Percentiles rank a stretch among this genome's conserved stretches.
These are phyloP conservation scores for Macrophomina phaseolina DNA, from an alignment of 2,329 filamentous ascomycete species.

Conservation along the genomic window DNA sequence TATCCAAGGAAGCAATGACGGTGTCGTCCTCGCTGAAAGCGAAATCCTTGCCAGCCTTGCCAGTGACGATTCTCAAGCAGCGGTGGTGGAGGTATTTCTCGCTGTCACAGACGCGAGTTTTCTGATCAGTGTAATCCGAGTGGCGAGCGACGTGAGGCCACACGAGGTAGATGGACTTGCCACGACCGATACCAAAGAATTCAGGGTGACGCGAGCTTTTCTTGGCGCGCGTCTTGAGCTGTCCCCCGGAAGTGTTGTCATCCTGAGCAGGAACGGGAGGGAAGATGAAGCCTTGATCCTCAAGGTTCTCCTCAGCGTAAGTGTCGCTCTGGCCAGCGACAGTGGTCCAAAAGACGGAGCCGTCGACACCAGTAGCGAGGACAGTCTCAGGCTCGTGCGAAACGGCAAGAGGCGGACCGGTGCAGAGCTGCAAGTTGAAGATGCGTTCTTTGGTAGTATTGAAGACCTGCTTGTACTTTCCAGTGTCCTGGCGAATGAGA, in stretches of 20 bases:
- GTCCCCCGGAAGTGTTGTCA: constrained; percentile 87
- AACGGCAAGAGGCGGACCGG: constrained; percentile 56
- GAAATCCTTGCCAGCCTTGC: constrained; percentile 98
- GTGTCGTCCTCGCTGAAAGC: constrained; percentile 96
- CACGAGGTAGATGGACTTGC: constrained; percentile 94
- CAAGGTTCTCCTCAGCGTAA: constrained; percentile 77
- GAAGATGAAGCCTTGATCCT: constrained; percentile 86
- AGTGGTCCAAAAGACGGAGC: constrained; percentile 94
- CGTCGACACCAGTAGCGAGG: constrained; percentile 91
- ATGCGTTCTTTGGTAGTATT: constrained; percentile 90
- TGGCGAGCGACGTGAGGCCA: constrained; percentile 63
- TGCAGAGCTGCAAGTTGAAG: constrained; percentile 88
- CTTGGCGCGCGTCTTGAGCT: constrained; percentile 93
- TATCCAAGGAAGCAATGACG: constrained; percentile 92
- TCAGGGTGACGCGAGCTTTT: constrained; percentile 88
- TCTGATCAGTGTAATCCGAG: constrained; percentile 56
- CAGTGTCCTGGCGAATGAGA: constrained; percentile 92
- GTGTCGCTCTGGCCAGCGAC: constrained; percentile 68
- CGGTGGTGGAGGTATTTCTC: constrained; percentile 87
- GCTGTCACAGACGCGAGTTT: constrained; percentile 73
- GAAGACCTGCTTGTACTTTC: constrained; percentile 89
- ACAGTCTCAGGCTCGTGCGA: constrained; percentile 75
- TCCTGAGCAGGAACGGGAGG: constrained; percentile 85
- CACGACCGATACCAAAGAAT: constrained; percentile 92
- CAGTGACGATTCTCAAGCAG: constrained; percentile 91